These are phyloP conservation scores for Sarocladiaceae sp. DNA, from an alignment of 2,329 filamentous ascomycete species.

Conservation along the genomic window DNA sequence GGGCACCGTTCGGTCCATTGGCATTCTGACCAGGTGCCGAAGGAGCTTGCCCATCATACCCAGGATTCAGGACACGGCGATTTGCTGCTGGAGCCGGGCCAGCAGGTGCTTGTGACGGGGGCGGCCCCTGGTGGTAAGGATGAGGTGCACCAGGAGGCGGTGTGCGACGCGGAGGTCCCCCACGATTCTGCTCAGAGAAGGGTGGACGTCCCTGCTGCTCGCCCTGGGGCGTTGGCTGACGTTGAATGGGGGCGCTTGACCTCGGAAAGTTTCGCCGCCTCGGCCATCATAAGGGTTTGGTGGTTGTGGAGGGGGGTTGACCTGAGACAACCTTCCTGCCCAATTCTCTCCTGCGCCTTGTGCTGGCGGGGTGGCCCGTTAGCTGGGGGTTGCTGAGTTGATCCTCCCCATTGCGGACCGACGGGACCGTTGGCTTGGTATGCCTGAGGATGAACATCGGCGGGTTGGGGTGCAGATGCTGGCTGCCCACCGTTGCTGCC, in stretches of 20 bases:
- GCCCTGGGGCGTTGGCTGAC: constrained; percentile 73
- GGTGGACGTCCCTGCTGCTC: constrained; percentile 56
- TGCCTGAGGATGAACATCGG: constrained; percentile 92
- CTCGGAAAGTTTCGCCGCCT: constrained; percentile 64
- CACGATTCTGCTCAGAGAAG: constrained; percentile 47
- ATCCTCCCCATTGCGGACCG: constrained; percentile 85
- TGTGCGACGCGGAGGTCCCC: constrained; percentile 39
- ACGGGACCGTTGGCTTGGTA: constrained; percentile 82
- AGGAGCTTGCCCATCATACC: constrained; percentile 52
- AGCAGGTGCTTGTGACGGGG: constrained; percentile 41
- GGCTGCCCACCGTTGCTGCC: constrained; percentile 69
- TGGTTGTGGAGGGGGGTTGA: constrained; percentile 71
- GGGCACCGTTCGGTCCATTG: constrained; percentile 25
- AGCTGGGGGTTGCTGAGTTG: constrained; percentile 51
- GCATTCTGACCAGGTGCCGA: constrained; percentile 33
- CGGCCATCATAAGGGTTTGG: constrained; percentile 78
- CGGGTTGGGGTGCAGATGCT: constrained; percentile 77
- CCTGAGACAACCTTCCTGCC: constrained; percentile 68
- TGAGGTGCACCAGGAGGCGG: constrained; percentile 47
- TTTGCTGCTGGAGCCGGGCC: constrained; percentile 39
- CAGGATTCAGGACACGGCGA: constrained; percentile 57
- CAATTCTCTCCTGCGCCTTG: constrained; percentile 51
- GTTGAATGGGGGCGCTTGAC: constrained; percentile 62
- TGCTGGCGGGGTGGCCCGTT: constrained; percentile 61
- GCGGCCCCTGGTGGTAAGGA: constrained; percentile 44